Conservation (phyloP, 192 early-diverging fungal species). For the Paraglomus brasilianum region DNA sequence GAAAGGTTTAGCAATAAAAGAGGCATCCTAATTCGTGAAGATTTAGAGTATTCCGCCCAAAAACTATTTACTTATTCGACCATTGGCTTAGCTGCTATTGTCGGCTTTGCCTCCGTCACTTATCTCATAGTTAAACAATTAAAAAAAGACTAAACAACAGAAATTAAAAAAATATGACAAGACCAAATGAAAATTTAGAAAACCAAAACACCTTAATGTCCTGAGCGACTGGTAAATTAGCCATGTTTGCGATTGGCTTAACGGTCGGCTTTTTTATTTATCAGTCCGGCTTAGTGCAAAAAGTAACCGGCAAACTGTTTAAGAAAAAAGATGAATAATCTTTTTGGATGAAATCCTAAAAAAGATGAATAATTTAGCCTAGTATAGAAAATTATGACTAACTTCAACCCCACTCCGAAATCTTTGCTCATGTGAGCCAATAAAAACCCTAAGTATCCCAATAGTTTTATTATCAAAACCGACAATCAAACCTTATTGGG, state of each 20-base stretch:
- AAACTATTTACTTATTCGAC: not conserved
- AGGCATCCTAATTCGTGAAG: not conserved
- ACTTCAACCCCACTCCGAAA: no score
- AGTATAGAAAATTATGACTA: no score
- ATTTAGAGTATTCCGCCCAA: not conserved
- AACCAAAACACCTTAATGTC: not conserved
- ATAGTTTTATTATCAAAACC: not conserved
- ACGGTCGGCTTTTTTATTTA: not conserved
- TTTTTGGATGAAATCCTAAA: no score
- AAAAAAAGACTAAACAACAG: conserved; percentile 14
- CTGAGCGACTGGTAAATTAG: conserved; percentile 22
- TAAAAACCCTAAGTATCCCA: no score
- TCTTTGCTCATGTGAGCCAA: no score
- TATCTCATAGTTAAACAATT: conserved; percentile 15
- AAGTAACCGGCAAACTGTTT: conserved; percentile 16
- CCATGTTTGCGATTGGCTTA: conserved; percentile 10
- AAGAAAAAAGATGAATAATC: conserved; percentile 2
- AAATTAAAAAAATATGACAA: not conserved
- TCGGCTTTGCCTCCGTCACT: not conserved
- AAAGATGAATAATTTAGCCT: no score
- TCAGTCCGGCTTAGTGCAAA: not conserved
- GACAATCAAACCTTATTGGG: not conserved
- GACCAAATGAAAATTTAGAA: not conserved
- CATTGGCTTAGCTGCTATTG: not conserved
- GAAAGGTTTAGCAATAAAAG: not conserved